Evolutionary conservation across 106 monocot species (phyloP).

Genomic region (Platanthera zijinensis): DNA sequence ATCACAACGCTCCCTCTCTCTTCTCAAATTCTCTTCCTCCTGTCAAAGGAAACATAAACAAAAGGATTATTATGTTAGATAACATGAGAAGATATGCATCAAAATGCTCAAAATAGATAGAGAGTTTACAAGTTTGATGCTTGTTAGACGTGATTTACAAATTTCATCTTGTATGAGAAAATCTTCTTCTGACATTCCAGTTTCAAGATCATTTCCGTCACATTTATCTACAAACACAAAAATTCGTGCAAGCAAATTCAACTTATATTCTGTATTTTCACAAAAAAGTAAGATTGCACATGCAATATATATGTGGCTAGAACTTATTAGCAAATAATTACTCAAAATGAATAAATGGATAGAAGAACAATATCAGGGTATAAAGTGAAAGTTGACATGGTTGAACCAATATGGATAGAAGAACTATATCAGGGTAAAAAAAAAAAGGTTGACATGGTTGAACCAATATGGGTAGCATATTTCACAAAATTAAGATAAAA

Average conservation of each 20-base stretch:
- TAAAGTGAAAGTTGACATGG: not conserved
- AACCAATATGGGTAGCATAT: not conserved
- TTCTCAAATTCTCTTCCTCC: slow-evolving; percentile 78
- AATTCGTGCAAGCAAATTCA: slow-evolving; percentile 1
- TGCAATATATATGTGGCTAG: not conserved
- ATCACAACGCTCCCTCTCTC: slow-evolving; percentile 92
- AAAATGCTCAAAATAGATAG: not conserved
- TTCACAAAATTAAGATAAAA: not conserved
- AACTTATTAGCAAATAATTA: not conserved
- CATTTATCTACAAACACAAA: slow-evolving; percentile 47
- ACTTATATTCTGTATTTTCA: not conserved
- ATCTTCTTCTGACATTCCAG: slow-evolving; percentile 70
- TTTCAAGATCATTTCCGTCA: slow-evolving; percentile 63
- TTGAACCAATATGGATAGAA: not conserved
- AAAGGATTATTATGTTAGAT: not conserved
- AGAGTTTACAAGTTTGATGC: slow-evolving; percentile 63
- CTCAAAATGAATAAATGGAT: not conserved
- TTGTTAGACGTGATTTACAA: slow-evolving; percentile 70
- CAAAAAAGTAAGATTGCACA: not conserved
- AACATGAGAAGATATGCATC: not conserved
- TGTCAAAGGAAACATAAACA: slow-evolving; percentile 18
- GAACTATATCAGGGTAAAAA: not conserved
- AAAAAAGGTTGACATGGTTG: not conserved
- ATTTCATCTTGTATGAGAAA: slow-evolving; percentile 82
- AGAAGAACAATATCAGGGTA: not conserved